Conservation (phyloP, 2,329 filamentous ascomycete genomes). For the Reticulascus tulasneorum region DNA sequence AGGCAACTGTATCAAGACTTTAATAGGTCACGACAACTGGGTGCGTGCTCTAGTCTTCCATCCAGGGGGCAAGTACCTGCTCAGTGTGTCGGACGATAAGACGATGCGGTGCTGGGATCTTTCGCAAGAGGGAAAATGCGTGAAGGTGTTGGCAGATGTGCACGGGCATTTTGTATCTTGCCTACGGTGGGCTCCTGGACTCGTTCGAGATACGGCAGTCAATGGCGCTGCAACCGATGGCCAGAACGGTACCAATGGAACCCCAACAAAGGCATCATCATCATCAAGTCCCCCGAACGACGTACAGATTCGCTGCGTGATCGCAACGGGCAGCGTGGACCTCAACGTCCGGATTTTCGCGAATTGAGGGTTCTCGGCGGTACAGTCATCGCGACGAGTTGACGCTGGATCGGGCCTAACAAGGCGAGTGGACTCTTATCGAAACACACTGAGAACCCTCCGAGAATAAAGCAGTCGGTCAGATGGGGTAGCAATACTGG, state of each 20-base stretch:
- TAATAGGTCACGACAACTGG: constrained; percentile 93
- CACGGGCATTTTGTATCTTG: constrained; percentile 85
- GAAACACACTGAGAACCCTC: too few species aligned
- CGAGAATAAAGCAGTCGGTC: too few species aligned
- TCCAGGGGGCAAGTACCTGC: constrained; percentile 83
- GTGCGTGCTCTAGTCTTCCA: constrained; percentile 83
- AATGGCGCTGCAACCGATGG: constrained; percentile 35
- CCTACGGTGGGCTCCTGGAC: constrained; percentile 79
- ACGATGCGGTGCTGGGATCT: constrained; percentile 93
- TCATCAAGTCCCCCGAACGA: constrained; percentile 35
- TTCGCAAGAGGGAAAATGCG: constrained; percentile 82
- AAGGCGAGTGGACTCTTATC: too few species aligned
- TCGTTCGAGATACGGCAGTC: constrained; percentile 55
- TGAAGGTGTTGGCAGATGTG: constrained; percentile 72
- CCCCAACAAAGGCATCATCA: constrained; percentile 44
- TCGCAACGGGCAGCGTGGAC: constrained; percentile 85
- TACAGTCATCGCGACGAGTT: too few species aligned
- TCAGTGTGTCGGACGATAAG: constrained; percentile 86
- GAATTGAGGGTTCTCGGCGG: constrained; percentile 33
- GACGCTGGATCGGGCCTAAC: too few species aligned
- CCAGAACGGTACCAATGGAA: constrained; percentile 35
- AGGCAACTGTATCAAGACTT: constrained; percentile 78
- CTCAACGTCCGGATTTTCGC: constrained; percentile 76
- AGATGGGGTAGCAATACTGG: too few species aligned
- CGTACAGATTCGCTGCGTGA: constrained; percentile 73